Evolutionary conservation across 495 filamentous ascomycete species (phyloP).

Genomic region (Chaetomium cochliodes): DNA sequence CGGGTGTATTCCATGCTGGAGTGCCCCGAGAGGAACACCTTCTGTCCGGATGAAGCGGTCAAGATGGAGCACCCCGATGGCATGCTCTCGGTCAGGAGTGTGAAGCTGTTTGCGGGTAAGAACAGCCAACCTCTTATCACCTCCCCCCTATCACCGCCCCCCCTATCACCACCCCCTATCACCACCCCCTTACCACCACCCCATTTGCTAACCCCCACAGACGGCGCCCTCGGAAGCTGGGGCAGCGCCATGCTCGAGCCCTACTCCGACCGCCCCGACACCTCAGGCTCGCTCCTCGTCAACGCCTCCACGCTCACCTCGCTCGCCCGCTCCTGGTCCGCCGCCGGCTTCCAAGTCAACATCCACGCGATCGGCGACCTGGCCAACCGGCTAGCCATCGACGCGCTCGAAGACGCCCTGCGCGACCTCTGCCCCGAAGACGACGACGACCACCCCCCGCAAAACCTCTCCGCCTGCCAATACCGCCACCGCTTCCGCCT

Average conservation of each 20-base stretch:
- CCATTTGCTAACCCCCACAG: conserved; percentile 30
- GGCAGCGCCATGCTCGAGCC: conserved; percentile 62
- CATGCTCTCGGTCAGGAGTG: conserved; percentile 51
- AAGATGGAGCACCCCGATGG: conserved; percentile 42
- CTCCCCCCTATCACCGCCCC: too few relatives aligned
- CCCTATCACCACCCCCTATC: too few relatives aligned
- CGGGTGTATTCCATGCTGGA: conserved; percentile 65
- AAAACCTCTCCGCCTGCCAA: conserved; percentile 48
- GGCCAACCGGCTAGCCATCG: conserved; percentile 58
- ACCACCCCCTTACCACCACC: not conserved
- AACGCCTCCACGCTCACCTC: conserved; percentile 52
- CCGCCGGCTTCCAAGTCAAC: conserved; percentile 55
- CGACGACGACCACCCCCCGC: too few relatives aligned
- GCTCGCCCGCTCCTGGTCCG: conserved; percentile 51
- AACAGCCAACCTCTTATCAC: not conserved
- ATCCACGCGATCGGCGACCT: conserved; percentile 66
- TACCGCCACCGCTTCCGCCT: conserved; percentile 55
- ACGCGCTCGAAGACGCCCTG: conserved; percentile 52
- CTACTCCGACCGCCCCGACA: conserved; percentile 57
- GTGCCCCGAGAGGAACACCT: conserved; percentile 58
- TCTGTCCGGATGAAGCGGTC: conserved; percentile 50
- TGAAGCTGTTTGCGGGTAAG: conserved; percentile 60
- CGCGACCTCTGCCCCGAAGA: conserved; percentile 46
- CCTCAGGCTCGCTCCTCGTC: conserved; percentile 58
- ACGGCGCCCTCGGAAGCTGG: conserved; percentile 64